phyloP scores from a whole-genome alignment of 345 rosid species.

The Heritiera littoralis region DNA sequence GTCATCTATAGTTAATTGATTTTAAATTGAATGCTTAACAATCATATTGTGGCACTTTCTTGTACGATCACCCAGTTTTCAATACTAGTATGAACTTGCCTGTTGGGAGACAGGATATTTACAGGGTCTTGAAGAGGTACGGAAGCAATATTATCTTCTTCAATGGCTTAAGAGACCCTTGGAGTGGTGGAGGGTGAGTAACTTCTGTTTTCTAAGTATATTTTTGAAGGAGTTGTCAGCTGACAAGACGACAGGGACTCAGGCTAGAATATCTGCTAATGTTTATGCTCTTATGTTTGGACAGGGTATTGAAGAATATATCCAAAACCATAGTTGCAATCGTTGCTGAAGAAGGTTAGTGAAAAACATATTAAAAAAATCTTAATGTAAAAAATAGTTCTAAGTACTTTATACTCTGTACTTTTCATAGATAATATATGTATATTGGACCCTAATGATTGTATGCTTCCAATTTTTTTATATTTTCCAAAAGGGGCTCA shows the following conservation, averaged over 20 bases:
- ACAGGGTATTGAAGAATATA: constrained; percentile 54
- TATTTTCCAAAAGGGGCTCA: constrained; percentile 49
- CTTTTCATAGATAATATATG: too few species aligned
- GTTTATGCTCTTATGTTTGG: neutral
- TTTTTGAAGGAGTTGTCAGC: neutral
- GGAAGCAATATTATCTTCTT: constrained; percentile 69
- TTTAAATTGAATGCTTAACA: too few species aligned
- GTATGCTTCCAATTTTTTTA: neutral
- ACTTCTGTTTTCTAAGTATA: neutral
- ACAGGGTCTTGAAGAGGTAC: constrained; percentile 47
- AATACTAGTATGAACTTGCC: neutral
- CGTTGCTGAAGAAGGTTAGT: constrained; percentile 53
- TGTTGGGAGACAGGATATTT: constrained; percentile 41
- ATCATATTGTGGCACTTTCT: neutral
- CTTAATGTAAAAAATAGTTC: too few species aligned
- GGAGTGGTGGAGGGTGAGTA: constrained; percentile 79
- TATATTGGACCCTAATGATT: too few species aligned
- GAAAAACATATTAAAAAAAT: neutral
- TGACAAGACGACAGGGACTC: neutral
- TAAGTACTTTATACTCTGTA: too few species aligned
- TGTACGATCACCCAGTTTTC: neutral
- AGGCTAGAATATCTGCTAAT: neutral
- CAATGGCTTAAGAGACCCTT: constrained; percentile 73
- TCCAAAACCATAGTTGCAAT: constrained; percentile 53
- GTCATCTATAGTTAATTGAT: too few species aligned